Evolutionary conservation across 257 asterid genomes (phyloP), one percentile per base, ranked within the genome.

Genomic region (Buddleja alternifolia): DNA sequence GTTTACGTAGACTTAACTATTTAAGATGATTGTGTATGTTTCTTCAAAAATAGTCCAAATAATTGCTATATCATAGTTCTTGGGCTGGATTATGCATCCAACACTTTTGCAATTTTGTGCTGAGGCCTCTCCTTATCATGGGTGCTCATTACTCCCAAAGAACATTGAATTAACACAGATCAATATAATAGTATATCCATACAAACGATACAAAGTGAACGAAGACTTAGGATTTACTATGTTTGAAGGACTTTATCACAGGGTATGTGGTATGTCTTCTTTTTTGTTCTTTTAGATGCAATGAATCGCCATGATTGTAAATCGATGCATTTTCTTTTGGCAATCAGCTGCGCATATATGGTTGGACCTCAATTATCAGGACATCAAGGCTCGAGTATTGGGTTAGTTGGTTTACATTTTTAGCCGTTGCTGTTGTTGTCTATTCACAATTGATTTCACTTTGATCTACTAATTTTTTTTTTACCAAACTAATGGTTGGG

Each of bases 361-460:
- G 98, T 61, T 87, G 74, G 97, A 90, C 77, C 97, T 92, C 71
- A 84, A 92, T 24, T 86, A 90, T 61, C 95, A 86, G 83, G 98
- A 92, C 66, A 81, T 77, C 65, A 85, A 81, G 75, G 95, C 86
- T 47, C 90, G 95, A 73, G 51, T 81, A 72, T 78, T 91, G 71
- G 95, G 98, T 90, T 47, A 63, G 86, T 67, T 64, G 10, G 7
- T 53, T 55, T 34, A 47, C 50, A 29, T 50, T 17, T 40, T 36
- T 21, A 3, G 3, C 54, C n/a, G 37, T 39, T 63, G 21, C 74
- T 55, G 7, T 29, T 29, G 5, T 1, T 29, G 5, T 1, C 5
- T 5, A 29, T 29, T 29, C 34, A 4, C 5, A 10, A 19, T 51
- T 20, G 53, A 4, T 51, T 51, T 51, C 10, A n/a, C n/a, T n/a